Conservation (phyloP, 208 protist genomes). For the Trypanosoma mega region DNA sequence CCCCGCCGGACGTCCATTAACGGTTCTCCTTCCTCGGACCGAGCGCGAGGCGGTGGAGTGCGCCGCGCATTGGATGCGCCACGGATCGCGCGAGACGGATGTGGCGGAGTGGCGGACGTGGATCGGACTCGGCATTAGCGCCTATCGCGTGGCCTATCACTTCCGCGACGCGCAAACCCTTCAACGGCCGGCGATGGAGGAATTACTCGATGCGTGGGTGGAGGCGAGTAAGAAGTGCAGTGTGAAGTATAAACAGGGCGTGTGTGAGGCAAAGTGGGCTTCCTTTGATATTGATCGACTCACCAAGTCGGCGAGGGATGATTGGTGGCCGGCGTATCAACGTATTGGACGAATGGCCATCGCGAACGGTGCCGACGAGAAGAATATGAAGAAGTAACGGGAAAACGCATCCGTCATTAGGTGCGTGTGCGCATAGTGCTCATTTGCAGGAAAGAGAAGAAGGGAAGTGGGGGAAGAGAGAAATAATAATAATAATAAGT, state of each 20-base stretch:
- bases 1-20: not conserved
- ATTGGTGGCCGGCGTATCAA: slow-evolving; percentile 77
- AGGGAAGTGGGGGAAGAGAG: not conserved
- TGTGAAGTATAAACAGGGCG: slow-evolving; percentile 63
- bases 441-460: not conserved
- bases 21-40: slow-evolving; percentile 65
- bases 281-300: slow-evolving; percentile 63
- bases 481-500: not conserved
- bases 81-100: slow-evolving; percentile 55
- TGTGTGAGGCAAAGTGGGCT: slow-evolving; percentile 68
- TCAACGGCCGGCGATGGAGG: slow-evolving; percentile 67
- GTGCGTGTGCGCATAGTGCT: not conserved
- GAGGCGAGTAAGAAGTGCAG: slow-evolving; percentile 72
- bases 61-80: slow-evolving; percentile 64
- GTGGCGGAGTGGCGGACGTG: slow-evolving; percentile 81
- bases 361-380: slow-evolving; percentile 32
- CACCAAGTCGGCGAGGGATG: slow-evolving; percentile 7
- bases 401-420: slow-evolving; percentile 10
- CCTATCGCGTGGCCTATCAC: slow-evolving; percentile 74
- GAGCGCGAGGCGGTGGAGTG: slow-evolving; percentile 69
- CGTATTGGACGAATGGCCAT: slow-evolving; percentile 59
- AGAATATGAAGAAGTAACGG: slow-evolving; percentile 9
- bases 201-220: slow-evolving; percentile 82
- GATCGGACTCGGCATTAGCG: slow-evolving; percentile 74
- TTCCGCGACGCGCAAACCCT: slow-evolving; percentile 61